These are phyloP conservation scores for Teunomyces lycoperdinae DNA, from an alignment of 805 yeast genomes.

Conservation along the genomic window DNA sequence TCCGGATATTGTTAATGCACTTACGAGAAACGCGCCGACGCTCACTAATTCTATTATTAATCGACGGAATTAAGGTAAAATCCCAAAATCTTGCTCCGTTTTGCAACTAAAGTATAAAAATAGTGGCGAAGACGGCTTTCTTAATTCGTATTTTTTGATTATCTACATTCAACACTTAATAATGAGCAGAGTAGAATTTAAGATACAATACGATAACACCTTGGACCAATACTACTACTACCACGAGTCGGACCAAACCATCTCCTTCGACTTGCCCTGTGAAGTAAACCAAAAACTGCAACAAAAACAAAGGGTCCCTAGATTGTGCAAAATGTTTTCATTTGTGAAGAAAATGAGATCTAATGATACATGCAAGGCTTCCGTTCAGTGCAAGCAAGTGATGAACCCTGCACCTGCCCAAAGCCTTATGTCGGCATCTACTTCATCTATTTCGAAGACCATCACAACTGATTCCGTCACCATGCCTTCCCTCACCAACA, in stretches of 20 bases:
- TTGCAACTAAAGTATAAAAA: neutral
- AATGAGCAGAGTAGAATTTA: slow-evolving; percentile 4
- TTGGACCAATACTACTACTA: slow-evolving; percentile 13
- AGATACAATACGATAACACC: slow-evolving; percentile 12
- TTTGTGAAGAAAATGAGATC: neutral
- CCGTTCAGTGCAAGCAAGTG: neutral
- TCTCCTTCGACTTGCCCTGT: slow-evolving; percentile 14
- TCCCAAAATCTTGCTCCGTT: neutral
- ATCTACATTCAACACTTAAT: too few species aligned
- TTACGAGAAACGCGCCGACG: neutral
- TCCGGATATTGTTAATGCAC: neutral
- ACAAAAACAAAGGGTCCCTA: neutral
- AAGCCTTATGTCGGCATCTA: neutral
- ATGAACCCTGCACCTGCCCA: neutral
- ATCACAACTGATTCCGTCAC: neutral
- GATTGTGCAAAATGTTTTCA: neutral
- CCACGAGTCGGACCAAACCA: slow-evolving; percentile 9
- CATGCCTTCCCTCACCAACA: slow-evolving; percentile 1
- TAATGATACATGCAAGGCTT: neutral
- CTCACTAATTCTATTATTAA: neutral
- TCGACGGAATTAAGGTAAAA: neutral
- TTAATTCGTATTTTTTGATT: neutral
- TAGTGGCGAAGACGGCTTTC: neutral
- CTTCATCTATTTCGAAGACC: neutral
- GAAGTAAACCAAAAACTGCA: slow-evolving; percentile 7